phyloP scores from a whole-genome alignment of 2,329 filamentous ascomycete genomes.

The Diaporthe eres region DNA sequence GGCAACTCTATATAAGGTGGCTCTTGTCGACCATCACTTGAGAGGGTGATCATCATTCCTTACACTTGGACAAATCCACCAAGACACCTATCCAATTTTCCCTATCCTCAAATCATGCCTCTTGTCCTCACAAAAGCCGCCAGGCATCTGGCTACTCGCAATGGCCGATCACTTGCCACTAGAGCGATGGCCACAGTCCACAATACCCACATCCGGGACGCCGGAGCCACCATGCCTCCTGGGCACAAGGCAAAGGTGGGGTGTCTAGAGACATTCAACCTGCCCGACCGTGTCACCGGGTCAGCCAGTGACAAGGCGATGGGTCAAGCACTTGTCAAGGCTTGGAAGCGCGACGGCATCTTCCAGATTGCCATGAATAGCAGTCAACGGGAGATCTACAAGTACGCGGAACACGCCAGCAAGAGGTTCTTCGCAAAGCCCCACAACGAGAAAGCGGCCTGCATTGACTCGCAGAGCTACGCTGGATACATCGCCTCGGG shows the following conservation, averaged over 20 bases:
- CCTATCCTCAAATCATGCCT: conserved; percentile 22
- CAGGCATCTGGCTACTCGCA: not conserved
- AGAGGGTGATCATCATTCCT: not conserved
- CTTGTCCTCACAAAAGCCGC: conserved; percentile 18
- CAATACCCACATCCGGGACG: conserved; percentile 1
- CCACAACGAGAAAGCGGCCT: conserved; percentile 55
- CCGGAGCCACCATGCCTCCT: conserved; percentile 47
- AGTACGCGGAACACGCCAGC: conserved; percentile 54
- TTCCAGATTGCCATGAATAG: conserved; percentile 59
- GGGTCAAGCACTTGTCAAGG: conserved; percentile 56
- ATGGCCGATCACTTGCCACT: conserved; percentile 10
- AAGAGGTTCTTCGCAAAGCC: conserved; percentile 56
- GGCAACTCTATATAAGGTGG: not conserved
- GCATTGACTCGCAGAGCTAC: conserved; percentile 61
- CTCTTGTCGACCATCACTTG: not conserved
- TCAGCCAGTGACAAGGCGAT: conserved; percentile 52
- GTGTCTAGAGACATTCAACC: conserved; percentile 57
- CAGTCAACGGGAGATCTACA: conserved; percentile 53
- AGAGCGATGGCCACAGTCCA: conserved; percentile 23
- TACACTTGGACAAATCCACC: not conserved
- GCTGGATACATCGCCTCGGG: conserved; percentile 65
- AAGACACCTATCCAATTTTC: not conserved
- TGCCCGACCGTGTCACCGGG: conserved; percentile 55
- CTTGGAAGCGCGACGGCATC: conserved; percentile 62
- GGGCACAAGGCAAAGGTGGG: conserved; percentile 49